A percentile compares a stretch with the other conserved stretches of the same genome.
These are phyloP conservation scores for Microcos paniculata DNA, from an alignment of 345 rosid genomes.

Conservation along the genomic window DNA sequence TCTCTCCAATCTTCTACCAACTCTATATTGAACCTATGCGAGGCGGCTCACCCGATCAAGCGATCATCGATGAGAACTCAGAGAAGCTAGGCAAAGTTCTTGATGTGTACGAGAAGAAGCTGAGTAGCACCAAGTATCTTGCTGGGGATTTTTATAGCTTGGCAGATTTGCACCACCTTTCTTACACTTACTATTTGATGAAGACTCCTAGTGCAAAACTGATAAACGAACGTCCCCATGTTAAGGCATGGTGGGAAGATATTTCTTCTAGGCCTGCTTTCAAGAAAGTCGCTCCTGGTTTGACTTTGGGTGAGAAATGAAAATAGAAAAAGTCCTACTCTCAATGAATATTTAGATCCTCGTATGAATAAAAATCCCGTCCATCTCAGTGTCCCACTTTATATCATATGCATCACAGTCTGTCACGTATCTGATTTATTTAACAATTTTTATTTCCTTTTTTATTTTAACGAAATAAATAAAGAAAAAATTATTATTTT, in stretches of 20 bases:
- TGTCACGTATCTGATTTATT: too few species aligned
- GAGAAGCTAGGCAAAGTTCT: slow-evolving; percentile 60
- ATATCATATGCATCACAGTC: too few species aligned
- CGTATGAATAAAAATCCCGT: too few species aligned
- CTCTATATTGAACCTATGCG: slow-evolving; percentile 44
- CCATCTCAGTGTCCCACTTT: too few species aligned
- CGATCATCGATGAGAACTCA: slow-evolving; percentile 41
- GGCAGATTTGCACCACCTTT: slow-evolving; percentile 70
- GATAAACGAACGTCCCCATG: slow-evolving; percentile 52
- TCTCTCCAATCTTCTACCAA: slow-evolving; percentile 50
- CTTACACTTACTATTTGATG: slow-evolving; percentile 64
- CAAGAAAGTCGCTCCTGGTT: slow-evolving; percentile 30
- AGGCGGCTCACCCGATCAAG: slow-evolving; percentile 45
- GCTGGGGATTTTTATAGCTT: slow-evolving; percentile 68
- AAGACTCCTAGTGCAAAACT: slow-evolving; percentile 43
- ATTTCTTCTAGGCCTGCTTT: slow-evolving; percentile 62
- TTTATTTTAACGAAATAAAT: too few species aligned
- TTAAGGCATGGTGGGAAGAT: slow-evolving; percentile 83
- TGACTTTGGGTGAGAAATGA: slow-evolving; percentile 8
- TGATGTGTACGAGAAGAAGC: slow-evolving; percentile 62
- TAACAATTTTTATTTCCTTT: too few species aligned
- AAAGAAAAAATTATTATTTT: too few species aligned
- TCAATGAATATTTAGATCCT: too few species aligned
- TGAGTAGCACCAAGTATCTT: slow-evolving; percentile 49
- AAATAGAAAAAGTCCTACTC: not conserved